Conservation (phyloP, 202 grass and related monocot genomes). For the Cymbopogon flexuosus region DNA sequence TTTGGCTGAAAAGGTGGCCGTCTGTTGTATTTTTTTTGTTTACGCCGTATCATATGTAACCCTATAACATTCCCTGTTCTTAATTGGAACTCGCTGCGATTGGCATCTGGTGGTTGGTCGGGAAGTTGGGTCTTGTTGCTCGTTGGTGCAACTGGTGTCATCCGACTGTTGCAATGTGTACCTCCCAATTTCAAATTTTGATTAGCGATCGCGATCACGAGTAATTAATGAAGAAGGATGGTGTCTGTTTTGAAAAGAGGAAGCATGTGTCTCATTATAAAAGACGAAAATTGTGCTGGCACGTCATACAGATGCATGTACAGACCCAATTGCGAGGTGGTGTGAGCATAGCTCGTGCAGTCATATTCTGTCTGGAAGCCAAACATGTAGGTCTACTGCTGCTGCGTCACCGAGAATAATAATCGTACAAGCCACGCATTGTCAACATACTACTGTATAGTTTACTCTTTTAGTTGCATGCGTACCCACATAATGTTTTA, state of each 20-base stretch:
- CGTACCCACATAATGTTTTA: too few species aligned
- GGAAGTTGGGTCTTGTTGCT: neutral
- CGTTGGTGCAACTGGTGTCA: neutral
- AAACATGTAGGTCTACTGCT: too few species aligned
- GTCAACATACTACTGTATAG: too few species aligned
- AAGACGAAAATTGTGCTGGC: neutral
- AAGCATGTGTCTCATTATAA: neutral
- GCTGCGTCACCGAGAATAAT: too few species aligned
- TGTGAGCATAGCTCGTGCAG: too few species aligned
- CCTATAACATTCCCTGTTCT: slow-evolving; percentile 4
- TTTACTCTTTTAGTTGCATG: too few species aligned
- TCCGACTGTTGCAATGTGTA: neutral
- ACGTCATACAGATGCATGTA: too few species aligned
- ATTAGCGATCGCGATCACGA: too few species aligned
- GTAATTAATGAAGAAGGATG: neutral
- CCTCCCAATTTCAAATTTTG: neutral
- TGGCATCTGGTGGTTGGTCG: slow-evolving; percentile 3
- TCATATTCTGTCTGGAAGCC: too few species aligned
- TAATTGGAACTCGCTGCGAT: slow-evolving; percentile 28
- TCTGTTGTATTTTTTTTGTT: slow-evolving; percentile 22
- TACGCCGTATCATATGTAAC: slow-evolving; percentile 9
- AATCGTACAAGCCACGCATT: too few species aligned
- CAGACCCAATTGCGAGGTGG: too few species aligned
- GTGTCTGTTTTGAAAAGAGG: neutral
- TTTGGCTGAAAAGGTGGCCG: slow-evolving; percentile 27